Base-by-base conservation (phyloP, 164 flowering plant species). In the Vitis cinerea region DNA sequence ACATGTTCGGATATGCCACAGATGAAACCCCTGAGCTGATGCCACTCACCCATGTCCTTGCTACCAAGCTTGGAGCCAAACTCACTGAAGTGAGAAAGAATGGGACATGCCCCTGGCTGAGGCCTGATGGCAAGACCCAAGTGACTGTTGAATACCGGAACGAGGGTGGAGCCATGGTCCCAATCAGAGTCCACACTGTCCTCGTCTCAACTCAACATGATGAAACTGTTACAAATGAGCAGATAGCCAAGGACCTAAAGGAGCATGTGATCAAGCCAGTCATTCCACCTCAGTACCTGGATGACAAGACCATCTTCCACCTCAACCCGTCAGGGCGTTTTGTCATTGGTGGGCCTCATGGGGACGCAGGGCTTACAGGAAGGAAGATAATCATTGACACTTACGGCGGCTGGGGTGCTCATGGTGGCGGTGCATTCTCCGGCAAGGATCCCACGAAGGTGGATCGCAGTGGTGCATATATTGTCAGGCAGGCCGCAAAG, bases 121-220 rank as follows among this genome's bases (percentile, higher is more conserved):
- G 82, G 51, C 82, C 82, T 15, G 82, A 79, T 64, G 82, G 81
- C 2, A 78, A 78, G 57, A 78, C 81, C 15, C 81, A 78, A 69
- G 78, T 78, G 23, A 78, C 82, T 4, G 79, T 79, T 58, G 82
- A 79, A 72, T 79, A 79, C 67, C 65, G 31, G 19, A 75, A 79
- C 15, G 78, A 78, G 1, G 52, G 48, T 30, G 78, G 78, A 17
- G 77, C 80, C 15, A 77, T 73, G 80, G 74, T 78, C 15, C 82
- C 82, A 5, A 30, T 75, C 9, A 56, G 79, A 23, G 82, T 76
- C 10, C 79, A 79, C 65, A 79, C 79, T 3, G 64, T 76, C 12
- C 79, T 79, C 69, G 75, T 79, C 61, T 79, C 82, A 6, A 79
- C 82, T 8, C 82, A 79, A 12, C 82, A 79, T 16, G 79, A 79